Evolutionary conservation across 2,329 filamentous ascomycete genomes (phyloP).

Genomic region (Fusarium buxicola): DNA sequence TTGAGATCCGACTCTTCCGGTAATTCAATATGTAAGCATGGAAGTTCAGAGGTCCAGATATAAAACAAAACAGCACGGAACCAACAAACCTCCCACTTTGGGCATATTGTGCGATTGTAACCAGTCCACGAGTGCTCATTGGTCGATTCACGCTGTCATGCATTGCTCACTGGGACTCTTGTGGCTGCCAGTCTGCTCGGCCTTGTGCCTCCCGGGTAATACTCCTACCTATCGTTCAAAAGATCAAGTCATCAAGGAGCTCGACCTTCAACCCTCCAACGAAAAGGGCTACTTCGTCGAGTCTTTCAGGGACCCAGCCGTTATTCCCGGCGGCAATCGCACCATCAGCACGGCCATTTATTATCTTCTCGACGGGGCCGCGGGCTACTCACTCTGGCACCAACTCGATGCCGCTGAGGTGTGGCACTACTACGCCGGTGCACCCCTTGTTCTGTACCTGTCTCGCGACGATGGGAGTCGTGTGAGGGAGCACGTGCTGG

Average conservation of each 20-base stretch:
- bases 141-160: no score
- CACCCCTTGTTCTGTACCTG: conserved; percentile 59
- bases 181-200: no score
- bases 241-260: conserved; percentile 56
- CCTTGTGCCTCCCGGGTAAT: no score
- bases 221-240: no score
- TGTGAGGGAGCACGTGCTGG: conserved; percentile 18
- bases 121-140: no score
- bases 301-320: conserved; percentile 57
- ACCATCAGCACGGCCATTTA: conserved; percentile 63
- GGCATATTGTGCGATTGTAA: no score
- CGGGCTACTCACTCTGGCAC: conserved; percentile 61
- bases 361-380: conserved; percentile 61
- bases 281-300: conserved; percentile 64
- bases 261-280: conserved; percentile 57
- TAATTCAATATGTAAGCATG: no score
- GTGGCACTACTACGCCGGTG: conserved; percentile 67
- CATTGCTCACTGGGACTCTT: no score
- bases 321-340: conserved; percentile 46
- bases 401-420: conserved; percentile 60
- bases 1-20: no score
- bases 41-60: no score
- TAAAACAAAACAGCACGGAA: no score
- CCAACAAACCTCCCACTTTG: no score
- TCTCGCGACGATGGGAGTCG: conserved; percentile 56